phyloP scores from a whole-genome alignment of 306 rosid species.

The Vicia sativa region DNA sequence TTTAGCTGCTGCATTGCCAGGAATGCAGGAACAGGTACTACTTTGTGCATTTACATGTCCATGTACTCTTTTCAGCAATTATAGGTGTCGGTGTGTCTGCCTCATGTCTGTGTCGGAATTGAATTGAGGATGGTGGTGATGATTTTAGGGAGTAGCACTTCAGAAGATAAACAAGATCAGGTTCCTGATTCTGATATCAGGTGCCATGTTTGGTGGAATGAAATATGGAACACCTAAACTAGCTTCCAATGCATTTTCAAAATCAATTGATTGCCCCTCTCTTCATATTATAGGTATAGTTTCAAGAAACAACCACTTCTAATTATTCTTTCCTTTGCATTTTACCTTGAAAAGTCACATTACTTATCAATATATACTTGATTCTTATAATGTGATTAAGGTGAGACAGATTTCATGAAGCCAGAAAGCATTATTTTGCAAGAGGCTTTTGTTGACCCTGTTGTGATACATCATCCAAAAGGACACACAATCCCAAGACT shows the following conservation, averaged over 20 bases:
- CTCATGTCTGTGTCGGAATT: too few species aligned
- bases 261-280: slow-evolving; percentile 44
- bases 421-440: slow-evolving; percentile 46
- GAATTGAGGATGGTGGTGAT: too few species aligned
- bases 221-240: slow-evolving; percentile 52
- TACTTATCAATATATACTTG: slow-evolving; percentile 14
- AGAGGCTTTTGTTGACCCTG: slow-evolving; percentile 49
- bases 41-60: too few species aligned
- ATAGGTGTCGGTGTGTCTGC: too few species aligned
- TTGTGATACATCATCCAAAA: slow-evolving; percentile 53
- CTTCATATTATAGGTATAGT: slow-evolving; percentile 55
- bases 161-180: slow-evolving; percentile 49
- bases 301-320: slow-evolving; percentile 1
- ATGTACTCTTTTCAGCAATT: too few species aligned
- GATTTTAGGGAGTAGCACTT: slow-evolving; percentile 53
- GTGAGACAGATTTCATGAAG: slow-evolving; percentile 53
- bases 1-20: slow-evolving; percentile 53
- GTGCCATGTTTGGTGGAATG: slow-evolving; percentile 50
- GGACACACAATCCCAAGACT: slow-evolving; percentile 55
- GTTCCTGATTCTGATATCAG: slow-evolving; percentile 49
- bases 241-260: slow-evolving; percentile 55
- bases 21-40: slow-evolving; percentile 57
- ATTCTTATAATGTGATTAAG: slow-evolving; percentile 37
- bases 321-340: not conserved
- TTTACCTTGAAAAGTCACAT: not conserved